Evolutionary conservation across 2,329 filamentous ascomycete genomes (phyloP).

Genomic region (Sporothrix schenckii): DNA sequence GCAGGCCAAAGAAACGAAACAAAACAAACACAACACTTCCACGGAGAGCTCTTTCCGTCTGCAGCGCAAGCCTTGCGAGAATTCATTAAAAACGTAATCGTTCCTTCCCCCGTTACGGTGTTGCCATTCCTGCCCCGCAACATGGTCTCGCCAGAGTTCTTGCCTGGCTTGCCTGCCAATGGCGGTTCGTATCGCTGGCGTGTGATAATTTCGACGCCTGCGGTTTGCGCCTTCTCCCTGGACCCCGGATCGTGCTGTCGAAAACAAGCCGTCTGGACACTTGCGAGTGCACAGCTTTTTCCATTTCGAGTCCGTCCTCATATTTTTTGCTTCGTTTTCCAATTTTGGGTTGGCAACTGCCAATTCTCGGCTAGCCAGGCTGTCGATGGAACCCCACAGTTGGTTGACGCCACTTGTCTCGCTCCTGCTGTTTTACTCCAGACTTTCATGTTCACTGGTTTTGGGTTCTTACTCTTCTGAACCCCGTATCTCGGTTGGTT

Average conservation of each 20-base stretch:
- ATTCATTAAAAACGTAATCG: neutral
- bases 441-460: slow-evolving; percentile 1
- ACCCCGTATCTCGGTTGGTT: slow-evolving; percentile 19
- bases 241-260: neutral
- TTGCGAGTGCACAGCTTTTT: neutral
- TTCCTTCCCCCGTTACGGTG: neutral
- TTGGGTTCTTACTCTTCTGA: slow-evolving; percentile 16
- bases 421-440: neutral
- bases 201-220: neutral
- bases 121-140: slow-evolving; percentile 8
- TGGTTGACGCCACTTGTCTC: neutral
- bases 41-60: neutral
- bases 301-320: neutral
- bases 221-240: slow-evolving; percentile 17
- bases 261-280: neutral
- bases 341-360: slow-evolving; percentile 1
- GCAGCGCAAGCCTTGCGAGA: neutral
- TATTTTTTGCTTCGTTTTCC: neutral
- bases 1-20: neutral
- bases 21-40: neutral
- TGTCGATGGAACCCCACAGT: slow-evolving; percentile 22
- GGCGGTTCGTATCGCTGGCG: slow-evolving; percentile 15
- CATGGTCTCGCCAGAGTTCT: slow-evolving; percentile 11
- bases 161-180: slow-evolving; percentile 18
- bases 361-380: slow-evolving; percentile 9